A percentile compares a stretch with the other conserved stretches of the same genome.
Conservation (phyloP, 2,329 filamentous ascomycete species). For the Fusarium chaquense region DNA sequence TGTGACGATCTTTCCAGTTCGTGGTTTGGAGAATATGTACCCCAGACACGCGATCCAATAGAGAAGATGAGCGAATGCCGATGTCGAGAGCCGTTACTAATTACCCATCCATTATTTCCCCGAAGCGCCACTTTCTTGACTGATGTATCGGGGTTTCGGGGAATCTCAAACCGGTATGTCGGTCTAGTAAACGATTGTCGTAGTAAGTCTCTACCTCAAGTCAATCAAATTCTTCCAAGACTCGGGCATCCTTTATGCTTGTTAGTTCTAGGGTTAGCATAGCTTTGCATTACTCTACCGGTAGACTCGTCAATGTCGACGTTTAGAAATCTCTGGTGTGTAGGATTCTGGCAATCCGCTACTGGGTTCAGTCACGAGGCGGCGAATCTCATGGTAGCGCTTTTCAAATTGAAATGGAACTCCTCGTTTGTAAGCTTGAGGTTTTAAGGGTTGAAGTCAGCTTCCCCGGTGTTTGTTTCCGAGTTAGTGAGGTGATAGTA, state of each 20-base stretch:
- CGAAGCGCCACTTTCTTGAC: neutral
- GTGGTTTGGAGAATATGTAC: conserved; percentile 19
- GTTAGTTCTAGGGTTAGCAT: neutral
- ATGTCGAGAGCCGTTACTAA: neutral
- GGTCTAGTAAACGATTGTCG: neutral
- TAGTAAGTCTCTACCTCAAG: neutral
- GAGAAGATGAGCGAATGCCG: neutral
- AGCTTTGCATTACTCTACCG: neutral
- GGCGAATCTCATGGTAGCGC: too few species aligned
- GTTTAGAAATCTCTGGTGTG: neutral
- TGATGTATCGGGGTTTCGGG: conserved; percentile 26
- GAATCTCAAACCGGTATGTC: conserved; percentile 2
- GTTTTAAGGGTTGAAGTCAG: neutral
- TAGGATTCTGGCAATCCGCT: neutral
- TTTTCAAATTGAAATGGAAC: neutral
- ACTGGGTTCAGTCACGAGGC: neutral
- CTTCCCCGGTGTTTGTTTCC: rapidly evolving
- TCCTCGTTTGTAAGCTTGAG: neutral
- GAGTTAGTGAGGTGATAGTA: neutral
- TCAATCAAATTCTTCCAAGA: neutral
- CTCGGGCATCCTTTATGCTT: neutral
- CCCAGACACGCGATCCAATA: conserved; percentile 25
- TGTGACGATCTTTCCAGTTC: conserved; percentile 27
- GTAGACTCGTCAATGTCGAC: neutral
- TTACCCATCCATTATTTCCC: conserved; percentile 3